Base-by-base conservation (phyloP, 139 green algal species). In the Picochlorum costavermella region DNA sequence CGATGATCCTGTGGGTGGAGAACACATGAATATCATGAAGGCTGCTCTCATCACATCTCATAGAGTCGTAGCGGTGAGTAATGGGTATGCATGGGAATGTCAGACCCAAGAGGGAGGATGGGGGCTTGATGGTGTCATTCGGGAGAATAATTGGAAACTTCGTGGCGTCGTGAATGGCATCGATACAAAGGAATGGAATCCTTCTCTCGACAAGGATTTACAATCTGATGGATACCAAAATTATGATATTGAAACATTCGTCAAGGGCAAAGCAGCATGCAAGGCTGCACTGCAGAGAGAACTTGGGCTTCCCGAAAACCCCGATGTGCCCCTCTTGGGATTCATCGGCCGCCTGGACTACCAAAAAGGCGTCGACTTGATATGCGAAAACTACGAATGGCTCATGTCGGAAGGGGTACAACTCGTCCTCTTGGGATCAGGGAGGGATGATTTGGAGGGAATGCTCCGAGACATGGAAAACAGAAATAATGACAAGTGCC, bases 11-110 rank as follows among this genome's bases (percentile, higher is more conserved):
- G 80, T 96, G 14, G 92, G 92, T 31, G 91, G 92, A 4, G 86
- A 94, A 84, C 90, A 97, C 87, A 96, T 96, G 88, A 98, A 98
- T 76, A 89, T 97, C 60, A 88, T 98, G 79, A 96, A 95, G 81
- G 92, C 88, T 2, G 92, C 87, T 11, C 65, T 96, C 61, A 84
- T 88, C 62, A 86, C 72, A 20, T 81, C 81, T 0, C 84, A 95
- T 68, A 83, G 87, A 60, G 50, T 78, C 29, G 55, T 67, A 2
- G 53, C 58, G 2, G 63, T 80, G 63, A 60, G 30, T 20, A 63
- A 77, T 44, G 83, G 88, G 31, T 98, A 97, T 73, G 90, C 92
- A 4, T 97, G 93, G 92, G 92, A 98, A 78, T 95, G 87, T 74
- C 83, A 95, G 73, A 98, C 92, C 20, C 78, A 87, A 67, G 90